phyloP scores from a whole-genome alignment of 805 yeast species.

The Clavispora asparagi region DNA sequence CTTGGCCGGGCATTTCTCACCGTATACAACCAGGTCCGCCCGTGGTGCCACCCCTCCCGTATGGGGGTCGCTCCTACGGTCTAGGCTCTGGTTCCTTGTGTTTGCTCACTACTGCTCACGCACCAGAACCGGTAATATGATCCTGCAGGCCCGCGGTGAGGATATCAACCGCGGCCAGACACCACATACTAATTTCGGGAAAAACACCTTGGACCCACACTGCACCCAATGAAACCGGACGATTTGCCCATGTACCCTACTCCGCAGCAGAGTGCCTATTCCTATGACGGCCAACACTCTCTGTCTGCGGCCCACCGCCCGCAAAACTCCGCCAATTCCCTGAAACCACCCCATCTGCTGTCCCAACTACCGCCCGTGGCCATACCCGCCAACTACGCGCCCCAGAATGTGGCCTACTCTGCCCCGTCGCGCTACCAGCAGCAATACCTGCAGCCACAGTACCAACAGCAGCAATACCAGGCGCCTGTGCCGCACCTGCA shows the following conservation, averaged over 20 bases:
- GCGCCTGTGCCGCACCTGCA: background rate
- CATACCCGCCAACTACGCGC: slow-evolving; percentile 5
- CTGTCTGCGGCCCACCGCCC: slow-evolving; percentile 7
- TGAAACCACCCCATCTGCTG: slow-evolving; percentile 8
- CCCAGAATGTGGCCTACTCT: slow-evolving; percentile 1
- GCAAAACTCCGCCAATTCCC: slow-evolving; percentile 7
- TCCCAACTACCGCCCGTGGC: slow-evolving; percentile 10
- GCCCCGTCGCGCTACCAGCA: slow-evolving; percentile 1
- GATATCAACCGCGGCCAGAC: background rate
- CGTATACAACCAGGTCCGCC: too few species aligned
- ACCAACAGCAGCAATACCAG: background rate
- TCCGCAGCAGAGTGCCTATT: slow-evolving; percentile 37
- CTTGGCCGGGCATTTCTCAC: too few species aligned
- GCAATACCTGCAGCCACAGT: background rate
- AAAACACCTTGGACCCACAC: background rate
- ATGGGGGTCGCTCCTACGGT: background rate
- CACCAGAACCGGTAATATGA: background rate
- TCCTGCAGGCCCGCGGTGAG: background rate
- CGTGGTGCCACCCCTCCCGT: too few species aligned
- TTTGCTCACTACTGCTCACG: background rate
- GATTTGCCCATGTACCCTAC: slow-evolving; percentile 43
- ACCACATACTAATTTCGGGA: background rate
- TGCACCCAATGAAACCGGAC: slow-evolving; percentile 15
- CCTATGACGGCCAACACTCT: slow-evolving; percentile 8
- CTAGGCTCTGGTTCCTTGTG: background rate